Evolutionary conservation across 257 asterid species (phyloP).

Genomic region (Solanum medicagineum): DNA sequence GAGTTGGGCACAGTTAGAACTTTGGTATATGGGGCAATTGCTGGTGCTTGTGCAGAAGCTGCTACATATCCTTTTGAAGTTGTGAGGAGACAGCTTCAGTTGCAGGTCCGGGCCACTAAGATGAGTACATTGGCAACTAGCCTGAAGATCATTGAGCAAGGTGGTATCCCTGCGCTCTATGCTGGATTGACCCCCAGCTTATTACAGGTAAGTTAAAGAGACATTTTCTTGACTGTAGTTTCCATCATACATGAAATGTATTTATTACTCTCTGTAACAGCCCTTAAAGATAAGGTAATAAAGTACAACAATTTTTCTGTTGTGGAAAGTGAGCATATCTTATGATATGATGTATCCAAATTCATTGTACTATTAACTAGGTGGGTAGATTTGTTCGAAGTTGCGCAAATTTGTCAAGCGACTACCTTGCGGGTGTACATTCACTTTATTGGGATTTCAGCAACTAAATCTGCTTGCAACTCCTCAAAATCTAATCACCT

Average conservation of each 20-base stretch:
- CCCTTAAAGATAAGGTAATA: not conserved
- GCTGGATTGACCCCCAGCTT: slow-evolving; percentile 89
- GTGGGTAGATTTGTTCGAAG: not conserved
- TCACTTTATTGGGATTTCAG: not conserved
- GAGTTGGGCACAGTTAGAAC: slow-evolving; percentile 85
- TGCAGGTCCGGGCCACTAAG: slow-evolving; percentile 74
- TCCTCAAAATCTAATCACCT: not conserved
- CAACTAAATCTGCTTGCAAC: not conserved
- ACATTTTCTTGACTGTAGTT: not conserved
- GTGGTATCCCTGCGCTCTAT: slow-evolving; percentile 84
- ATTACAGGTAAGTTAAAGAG: slow-evolving; percentile 47
- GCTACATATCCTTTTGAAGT: slow-evolving; percentile 98
- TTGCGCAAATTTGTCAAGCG: not conserved
- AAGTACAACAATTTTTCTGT: not conserved
- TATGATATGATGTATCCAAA: not conserved
- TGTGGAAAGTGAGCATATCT: not conserved
- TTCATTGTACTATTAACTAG: not conserved
- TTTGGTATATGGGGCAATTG: slow-evolving; percentile 77
- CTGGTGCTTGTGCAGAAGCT: slow-evolving; percentile 95
- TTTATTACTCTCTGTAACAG: not conserved
- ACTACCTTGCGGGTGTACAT: not conserved
- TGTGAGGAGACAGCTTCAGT: slow-evolving; percentile 92
- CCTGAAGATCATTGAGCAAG: slow-evolving; percentile 67
- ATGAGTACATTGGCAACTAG: slow-evolving; percentile 76
- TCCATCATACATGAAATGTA: not conserved